These are phyloP conservation scores for Apiospora pterosperma DNA, from an alignment of 2,329 filamentous ascomycete genomes.

Conservation along the genomic window DNA sequence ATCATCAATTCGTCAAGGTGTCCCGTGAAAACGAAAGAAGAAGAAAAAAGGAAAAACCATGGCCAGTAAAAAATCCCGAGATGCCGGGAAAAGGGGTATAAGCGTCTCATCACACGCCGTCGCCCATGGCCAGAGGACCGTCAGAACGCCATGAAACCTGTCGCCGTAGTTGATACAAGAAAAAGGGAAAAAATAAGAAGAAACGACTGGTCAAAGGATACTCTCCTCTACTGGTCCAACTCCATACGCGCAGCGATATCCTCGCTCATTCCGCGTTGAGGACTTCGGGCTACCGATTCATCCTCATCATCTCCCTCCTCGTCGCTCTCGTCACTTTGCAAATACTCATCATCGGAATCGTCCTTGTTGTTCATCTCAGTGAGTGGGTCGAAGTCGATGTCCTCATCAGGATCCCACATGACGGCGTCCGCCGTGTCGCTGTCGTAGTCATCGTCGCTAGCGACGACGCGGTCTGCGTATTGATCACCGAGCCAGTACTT, in stretches of 20 bases:
- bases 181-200: background rate
- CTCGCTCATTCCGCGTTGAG: constrained; percentile 57
- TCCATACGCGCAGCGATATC: constrained; percentile 63
- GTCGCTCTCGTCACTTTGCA: constrained; percentile 37
- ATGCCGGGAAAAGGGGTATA: constrained; percentile 2
- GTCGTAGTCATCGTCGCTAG: constrained; percentile 37
- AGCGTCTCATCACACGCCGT: constrained; percentile 11
- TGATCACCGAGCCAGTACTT: constrained; percentile 82
- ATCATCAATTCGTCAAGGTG: background rate
- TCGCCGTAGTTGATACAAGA: background rate
- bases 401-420: constrained; percentile 56
- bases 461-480: constrained; percentile 43
- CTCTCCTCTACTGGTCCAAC: constrained; percentile 29
- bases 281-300: constrained; percentile 34
- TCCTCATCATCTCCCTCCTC: constrained; percentile 32
- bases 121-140: background rate
- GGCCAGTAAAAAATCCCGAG: background rate
- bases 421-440: constrained; percentile 37
- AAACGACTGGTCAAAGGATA: background rate
- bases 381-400: constrained; percentile 53
- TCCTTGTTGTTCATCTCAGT: constrained; percentile 47
- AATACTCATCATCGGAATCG: constrained; percentile 37
- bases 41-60: background rate
- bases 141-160: background rate
- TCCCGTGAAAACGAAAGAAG: background rate